A percentile compares a stretch with the other conserved stretches of the same genome.
phyloP scores from a whole-genome alignment of 768 basidiomycete genomes.

The Boletus tylopilopsis region DNA sequence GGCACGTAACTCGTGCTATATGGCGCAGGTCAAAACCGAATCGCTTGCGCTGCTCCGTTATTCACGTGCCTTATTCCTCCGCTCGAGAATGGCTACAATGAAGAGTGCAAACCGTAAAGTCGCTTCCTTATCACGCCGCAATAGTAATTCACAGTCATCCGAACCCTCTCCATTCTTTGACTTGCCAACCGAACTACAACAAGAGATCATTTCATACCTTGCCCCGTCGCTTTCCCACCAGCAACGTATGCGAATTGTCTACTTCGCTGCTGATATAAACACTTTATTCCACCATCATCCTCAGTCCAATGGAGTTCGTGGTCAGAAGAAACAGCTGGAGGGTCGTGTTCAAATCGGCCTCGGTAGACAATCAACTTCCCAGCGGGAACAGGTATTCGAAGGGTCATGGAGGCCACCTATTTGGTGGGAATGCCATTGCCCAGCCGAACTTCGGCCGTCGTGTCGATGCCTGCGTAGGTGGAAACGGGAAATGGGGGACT shows the following conservation, averaged over 20 bases:
- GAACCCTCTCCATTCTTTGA: slow-evolving; percentile 30
- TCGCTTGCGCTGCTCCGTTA: slow-evolving; percentile 49
- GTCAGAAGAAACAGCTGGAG: slow-evolving; percentile 2
- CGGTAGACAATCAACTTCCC: slow-evolving; percentile 4
- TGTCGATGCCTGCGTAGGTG: slow-evolving; percentile 32
- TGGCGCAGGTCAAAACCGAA: slow-evolving; percentile 38
- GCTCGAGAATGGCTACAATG: slow-evolving; percentile 16
- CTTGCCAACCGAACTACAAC: slow-evolving; percentile 58
- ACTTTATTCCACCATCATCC: slow-evolving; percentile 42
- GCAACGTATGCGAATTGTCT: slow-evolving; percentile 52
- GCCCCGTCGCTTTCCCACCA: slow-evolving; percentile 53
- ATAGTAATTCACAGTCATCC: slow-evolving; percentile 6
- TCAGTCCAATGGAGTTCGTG: slow-evolving; percentile 13
- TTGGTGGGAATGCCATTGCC: slow-evolving; percentile 33
- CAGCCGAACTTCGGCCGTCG: slow-evolving; percentile 20
- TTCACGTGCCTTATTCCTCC: slow-evolving; percentile 49
- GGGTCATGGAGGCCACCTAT: slow-evolving; percentile 32
- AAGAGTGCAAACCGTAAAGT: neutral
- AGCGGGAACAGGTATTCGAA: slow-evolving; percentile 24
- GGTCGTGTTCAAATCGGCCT: slow-evolving; percentile 4
- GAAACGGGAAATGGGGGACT: slow-evolving; percentile 39
- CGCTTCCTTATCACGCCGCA: slow-evolving; percentile 3
- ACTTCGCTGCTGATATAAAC: slow-evolving; percentile 43
- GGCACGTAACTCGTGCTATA: slow-evolving; percentile 42
- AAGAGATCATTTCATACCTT: slow-evolving; percentile 53